Evolutionary conservation across 2,329 filamentous ascomycete genomes (phyloP), one percentile per base, ranked within the genome.

Genomic region (Sarocladiaceae sp.): DNA sequence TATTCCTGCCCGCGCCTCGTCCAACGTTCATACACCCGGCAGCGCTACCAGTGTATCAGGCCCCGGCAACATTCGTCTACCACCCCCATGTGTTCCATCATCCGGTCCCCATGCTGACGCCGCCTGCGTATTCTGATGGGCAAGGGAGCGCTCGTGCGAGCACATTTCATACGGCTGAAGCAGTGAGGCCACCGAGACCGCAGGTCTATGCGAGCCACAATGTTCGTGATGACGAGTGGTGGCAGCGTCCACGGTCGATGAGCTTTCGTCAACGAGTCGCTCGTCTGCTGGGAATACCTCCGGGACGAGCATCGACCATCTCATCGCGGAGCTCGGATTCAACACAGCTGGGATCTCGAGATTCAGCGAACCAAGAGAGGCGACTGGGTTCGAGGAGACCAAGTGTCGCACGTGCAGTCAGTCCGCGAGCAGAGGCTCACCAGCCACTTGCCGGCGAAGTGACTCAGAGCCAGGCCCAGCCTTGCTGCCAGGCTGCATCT

Each of bases 241-340:
- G 33, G 45, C 24, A 39, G 32, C 40, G 27, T 13, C 5, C 48
- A 20, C 20, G 39, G 45, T 40, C 43, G 45, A 23, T 49, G 32
- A 7, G 40, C 5, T 63, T 59, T 59, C 47, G 50, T 18, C 59
- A 61, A 33, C 47, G 55, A 12, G 9, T 66, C 1, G 40, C 49
- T 40, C 53, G 52, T 10, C 49, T 51, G 1, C 51, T 66, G 23
- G 53, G 50, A 4, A 41, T 63, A 12, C 62, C 62, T 2, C 15
- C 53, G 1, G 64, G 64, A 4, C 59, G 52, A 45, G 62, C 60
- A 6, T 66, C 61, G 0, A 67, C 64, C 1, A 59, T 67, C 40
- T 52, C 51, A 21, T 62, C 40, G 12, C 29, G 23, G 6, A 16
- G 13, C 4, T 41, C 37, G 12, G 19, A 15, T 19, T 41, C 37